These are phyloP conservation scores for Hemerocallis citrina DNA, from an alignment of 106 monocot species.

Conservation along the genomic window DNA sequence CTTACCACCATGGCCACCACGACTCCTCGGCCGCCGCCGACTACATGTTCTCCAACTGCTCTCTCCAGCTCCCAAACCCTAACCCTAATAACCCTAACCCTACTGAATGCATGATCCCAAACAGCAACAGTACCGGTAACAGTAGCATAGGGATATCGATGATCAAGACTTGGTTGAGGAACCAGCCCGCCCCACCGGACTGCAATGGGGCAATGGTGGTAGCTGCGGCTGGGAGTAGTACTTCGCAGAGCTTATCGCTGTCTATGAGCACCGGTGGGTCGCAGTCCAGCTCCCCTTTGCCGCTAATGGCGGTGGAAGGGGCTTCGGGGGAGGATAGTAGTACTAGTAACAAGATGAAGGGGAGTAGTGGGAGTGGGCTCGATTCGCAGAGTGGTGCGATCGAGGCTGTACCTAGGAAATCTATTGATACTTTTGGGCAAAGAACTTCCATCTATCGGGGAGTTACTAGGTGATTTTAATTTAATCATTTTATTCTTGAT, in stretches of 20 bases:
- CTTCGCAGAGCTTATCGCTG: slow-evolving; percentile 56
- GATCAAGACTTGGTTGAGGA: slow-evolving; percentile 88
- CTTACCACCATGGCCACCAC: not conserved
- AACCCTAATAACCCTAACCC: not conserved
- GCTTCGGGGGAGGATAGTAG: slow-evolving; percentile 36
- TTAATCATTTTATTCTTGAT: not conserved
- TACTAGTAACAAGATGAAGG: slow-evolving; percentile 38
- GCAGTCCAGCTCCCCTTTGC: slow-evolving; percentile 47
- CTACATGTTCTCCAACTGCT: slow-evolving; percentile 46
- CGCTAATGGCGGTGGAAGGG: slow-evolving; percentile 26
- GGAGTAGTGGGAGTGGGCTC: slow-evolving; percentile 1
- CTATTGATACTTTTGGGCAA: slow-evolving; percentile 87
- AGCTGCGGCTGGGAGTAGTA: slow-evolving; percentile 3
- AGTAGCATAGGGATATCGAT: slow-evolving; percentile 73
- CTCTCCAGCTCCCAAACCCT: slow-evolving; percentile 24
- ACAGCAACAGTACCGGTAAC: not conserved
- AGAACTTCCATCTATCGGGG: slow-evolving; percentile 94
- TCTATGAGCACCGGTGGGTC: slow-evolving; percentile 84
- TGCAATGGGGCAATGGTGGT: not conserved
- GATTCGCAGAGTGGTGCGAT: slow-evolving; percentile 46
- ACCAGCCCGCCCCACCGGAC: slow-evolving; percentile 40
- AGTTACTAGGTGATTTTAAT: slow-evolving; percentile 63
- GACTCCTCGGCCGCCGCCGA: slow-evolving; percentile 4
- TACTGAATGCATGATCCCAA: not conserved
- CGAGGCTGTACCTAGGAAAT: slow-evolving; percentile 58